Percentiles rank a stretch among this genome's conserved stretches.
phyloP scores from a whole-genome alignment of 2,329 filamentous ascomycete genomes.

The Monosporascus sp. region DNA sequence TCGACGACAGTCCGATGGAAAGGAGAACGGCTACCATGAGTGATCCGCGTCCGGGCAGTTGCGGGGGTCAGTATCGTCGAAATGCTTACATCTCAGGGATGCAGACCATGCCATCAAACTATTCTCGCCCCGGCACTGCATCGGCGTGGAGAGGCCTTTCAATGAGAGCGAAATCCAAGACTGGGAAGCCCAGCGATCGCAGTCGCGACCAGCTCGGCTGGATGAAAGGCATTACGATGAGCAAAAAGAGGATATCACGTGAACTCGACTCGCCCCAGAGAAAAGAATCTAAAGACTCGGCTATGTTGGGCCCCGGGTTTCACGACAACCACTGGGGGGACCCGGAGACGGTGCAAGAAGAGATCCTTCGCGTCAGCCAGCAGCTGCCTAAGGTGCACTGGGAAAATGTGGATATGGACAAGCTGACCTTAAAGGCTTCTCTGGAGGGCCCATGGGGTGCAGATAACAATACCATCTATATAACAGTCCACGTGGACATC shows the following conservation, averaged over 20 bases:
- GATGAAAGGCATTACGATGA: slow-evolving; percentile 66
- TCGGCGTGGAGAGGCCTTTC: slow-evolving; percentile 50
- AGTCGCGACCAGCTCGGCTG: slow-evolving; percentile 58
- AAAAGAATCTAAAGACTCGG: slow-evolving; percentile 47
- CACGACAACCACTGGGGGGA: slow-evolving; percentile 55
- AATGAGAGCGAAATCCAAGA: slow-evolving; percentile 50
- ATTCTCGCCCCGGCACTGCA: slow-evolving; percentile 26
- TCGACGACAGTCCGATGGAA: slow-evolving; percentile 55
- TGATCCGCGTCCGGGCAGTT: slow-evolving; percentile 46
- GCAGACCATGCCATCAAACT: slow-evolving; percentile 37
- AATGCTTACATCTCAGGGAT: slow-evolving; percentile 40
- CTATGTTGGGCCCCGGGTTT: slow-evolving; percentile 45
- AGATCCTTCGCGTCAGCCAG: slow-evolving; percentile 56
- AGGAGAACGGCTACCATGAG: slow-evolving; percentile 58
- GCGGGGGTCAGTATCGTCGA: slow-evolving; percentile 36
- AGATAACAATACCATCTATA: slow-evolving; percentile 51
- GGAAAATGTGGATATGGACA: slow-evolving; percentile 61
- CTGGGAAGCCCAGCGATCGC: slow-evolving; percentile 37
- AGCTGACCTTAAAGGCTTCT: slow-evolving; percentile 52
- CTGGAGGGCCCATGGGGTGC: slow-evolving; percentile 61
- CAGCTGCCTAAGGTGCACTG: slow-evolving; percentile 60
- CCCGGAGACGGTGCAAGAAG: slow-evolving; percentile 58
- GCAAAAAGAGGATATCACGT: slow-evolving; percentile 43
- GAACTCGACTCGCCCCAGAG: slow-evolving; percentile 39
- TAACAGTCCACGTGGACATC: slow-evolving; percentile 57